Evolutionary conservation across 2,329 filamentous ascomycete species (phyloP).

Genomic region (Colletotrichum costaricense): DNA sequence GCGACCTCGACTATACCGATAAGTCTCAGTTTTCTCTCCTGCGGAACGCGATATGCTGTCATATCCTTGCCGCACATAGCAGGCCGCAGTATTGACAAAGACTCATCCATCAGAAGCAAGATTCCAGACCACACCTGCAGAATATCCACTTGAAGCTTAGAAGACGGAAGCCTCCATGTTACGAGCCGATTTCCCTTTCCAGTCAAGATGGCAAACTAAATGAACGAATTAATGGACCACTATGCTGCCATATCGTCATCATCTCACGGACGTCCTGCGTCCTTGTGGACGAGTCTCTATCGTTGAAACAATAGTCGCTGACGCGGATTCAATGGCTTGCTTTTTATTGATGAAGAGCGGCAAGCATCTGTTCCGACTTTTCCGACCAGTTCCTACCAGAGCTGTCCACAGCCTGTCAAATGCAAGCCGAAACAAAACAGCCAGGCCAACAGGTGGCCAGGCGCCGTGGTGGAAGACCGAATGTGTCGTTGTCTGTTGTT

Average conservation of each 20-base stretch:
- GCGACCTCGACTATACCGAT: too few species aligned
- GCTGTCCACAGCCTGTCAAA: background rate
- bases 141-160: too few species aligned
- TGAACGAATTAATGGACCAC: background rate
- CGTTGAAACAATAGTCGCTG: background rate
- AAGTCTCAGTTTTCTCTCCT: too few species aligned
- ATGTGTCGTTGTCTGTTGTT: too few species aligned
- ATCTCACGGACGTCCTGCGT: background rate
- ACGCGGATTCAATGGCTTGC: background rate
- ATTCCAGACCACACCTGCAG: too few species aligned
- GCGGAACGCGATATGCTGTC: too few species aligned
- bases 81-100: too few species aligned
- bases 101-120: too few species aligned
- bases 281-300: background rate
- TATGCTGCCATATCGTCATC: background rate
- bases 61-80: too few species aligned
- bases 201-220: too few species aligned
- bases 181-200: too few species aligned
- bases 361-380: background rate
- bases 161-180: too few species aligned
- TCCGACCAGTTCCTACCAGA: background rate
- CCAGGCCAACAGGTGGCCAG: background rate
- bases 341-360: background rate
- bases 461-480: background rate
- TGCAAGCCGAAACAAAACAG: background rate